Percentiles rank a stretch among this genome's conserved stretches.
phyloP scores from a whole-genome alignment of 257 asterid species.

The Solanum tacnaense region DNA sequence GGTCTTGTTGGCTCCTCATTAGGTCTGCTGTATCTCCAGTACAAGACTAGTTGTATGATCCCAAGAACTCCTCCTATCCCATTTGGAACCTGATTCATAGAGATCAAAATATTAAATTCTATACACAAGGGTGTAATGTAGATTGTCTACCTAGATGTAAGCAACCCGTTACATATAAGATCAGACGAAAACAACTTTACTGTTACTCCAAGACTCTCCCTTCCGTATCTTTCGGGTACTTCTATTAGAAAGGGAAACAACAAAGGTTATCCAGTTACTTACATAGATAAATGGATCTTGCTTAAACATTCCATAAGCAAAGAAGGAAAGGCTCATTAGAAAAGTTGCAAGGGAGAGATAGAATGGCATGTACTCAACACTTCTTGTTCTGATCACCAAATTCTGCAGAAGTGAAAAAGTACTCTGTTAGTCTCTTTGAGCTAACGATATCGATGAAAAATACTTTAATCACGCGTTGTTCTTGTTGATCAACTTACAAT shows the following conservation, averaged over 20 bases:
- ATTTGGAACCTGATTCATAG: not conserved
- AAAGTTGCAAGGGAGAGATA: conserved; percentile 81
- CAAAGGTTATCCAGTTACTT: conserved; percentile 12
- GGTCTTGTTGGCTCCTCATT: not conserved
- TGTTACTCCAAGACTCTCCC: not conserved
- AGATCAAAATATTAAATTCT: not conserved
- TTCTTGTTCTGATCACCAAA: conserved; percentile 70
- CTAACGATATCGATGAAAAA: not conserved
- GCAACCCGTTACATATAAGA: not conserved
- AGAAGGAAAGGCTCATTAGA: conserved; percentile 78
- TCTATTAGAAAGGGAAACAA: not conserved
- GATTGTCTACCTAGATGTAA: not conserved
- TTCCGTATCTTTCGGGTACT: not conserved
- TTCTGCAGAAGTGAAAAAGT: conserved; percentile 24
- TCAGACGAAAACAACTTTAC: not conserved
- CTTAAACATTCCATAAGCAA: conserved; percentile 64
- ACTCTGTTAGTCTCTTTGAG: not conserved
- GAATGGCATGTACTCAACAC: conserved; percentile 85
- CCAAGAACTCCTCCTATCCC: conserved; percentile 1
- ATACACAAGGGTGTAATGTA: not conserved
- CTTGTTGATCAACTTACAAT: conserved; percentile 41
- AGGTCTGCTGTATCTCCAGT: not conserved
- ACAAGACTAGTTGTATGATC: not conserved
- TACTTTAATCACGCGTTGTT: not conserved
- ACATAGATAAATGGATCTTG: conserved; percentile 57